A percentile compares a stretch with the other conserved stretches of the same genome.
Evolutionary conservation across 2,329 filamentous ascomycete genomes (phyloP).

Genomic region (Apiospora pterosperma): DNA sequence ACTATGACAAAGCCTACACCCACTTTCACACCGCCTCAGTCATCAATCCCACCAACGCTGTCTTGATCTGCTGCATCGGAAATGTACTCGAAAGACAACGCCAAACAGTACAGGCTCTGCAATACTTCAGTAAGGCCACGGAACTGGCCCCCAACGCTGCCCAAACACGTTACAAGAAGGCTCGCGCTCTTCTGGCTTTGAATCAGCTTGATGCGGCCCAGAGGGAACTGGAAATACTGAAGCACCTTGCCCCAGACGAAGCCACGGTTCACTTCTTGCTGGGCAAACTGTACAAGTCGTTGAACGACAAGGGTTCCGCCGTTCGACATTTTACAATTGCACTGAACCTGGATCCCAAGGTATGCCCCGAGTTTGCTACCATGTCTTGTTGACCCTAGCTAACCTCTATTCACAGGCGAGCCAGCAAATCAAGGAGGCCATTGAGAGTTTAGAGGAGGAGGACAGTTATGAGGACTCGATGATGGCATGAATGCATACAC

Average conservation of each 20-base stretch:
- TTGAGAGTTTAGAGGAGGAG: constrained; percentile 84
- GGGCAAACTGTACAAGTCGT: constrained; percentile 74
- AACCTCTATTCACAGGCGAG: constrained; percentile 60
- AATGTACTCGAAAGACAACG: constrained; percentile 86
- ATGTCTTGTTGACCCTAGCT: not conserved
- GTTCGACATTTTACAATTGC: constrained; percentile 94
- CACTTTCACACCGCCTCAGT: constrained; percentile 85
- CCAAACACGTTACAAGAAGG: constrained; percentile 89
- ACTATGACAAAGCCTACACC: constrained; percentile 84
- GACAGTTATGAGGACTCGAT: constrained; percentile 67
- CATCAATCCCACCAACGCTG: constrained; percentile 92
- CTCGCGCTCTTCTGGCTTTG: constrained; percentile 77
- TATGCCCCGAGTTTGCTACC: constrained; percentile 36
- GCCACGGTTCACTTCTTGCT: constrained; percentile 94
- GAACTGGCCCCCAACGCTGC: constrained; percentile 78
- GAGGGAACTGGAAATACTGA: constrained; percentile 80
- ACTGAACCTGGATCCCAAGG: constrained; percentile 94
- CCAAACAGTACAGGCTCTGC: constrained; percentile 72
- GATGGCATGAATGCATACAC: constrained; percentile 47
- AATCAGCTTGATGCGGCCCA: constrained; percentile 69
- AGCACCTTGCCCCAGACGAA: constrained; percentile 89
- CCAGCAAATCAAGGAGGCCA: constrained; percentile 92
- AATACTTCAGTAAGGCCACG: constrained; percentile 79
- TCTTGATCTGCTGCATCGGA: constrained; percentile 89
- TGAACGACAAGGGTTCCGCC: constrained; percentile 73